These are phyloP conservation scores for Waltergamsia citrina DNA, from an alignment of 2,329 filamentous ascomycete species.

Conservation along the genomic window DNA sequence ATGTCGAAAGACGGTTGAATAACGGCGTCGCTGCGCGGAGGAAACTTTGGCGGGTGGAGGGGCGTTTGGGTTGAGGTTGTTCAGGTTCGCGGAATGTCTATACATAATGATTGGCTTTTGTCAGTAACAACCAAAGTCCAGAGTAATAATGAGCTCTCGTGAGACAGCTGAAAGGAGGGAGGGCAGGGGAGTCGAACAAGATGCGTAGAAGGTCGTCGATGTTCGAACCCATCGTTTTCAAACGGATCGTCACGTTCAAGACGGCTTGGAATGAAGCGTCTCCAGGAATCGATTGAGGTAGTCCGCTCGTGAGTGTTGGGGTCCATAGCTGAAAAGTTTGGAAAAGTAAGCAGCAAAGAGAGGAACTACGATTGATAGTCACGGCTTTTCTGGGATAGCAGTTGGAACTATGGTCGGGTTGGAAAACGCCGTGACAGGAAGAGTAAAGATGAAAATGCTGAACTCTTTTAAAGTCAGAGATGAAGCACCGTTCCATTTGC, in stretches of 20 bases:
- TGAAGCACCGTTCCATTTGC: too few relatives aligned
- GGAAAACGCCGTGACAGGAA: too few relatives aligned
- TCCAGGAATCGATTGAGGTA: slow-evolving; percentile 20
- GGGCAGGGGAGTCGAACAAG: slow-evolving; percentile 9
- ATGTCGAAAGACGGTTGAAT: slow-evolving; percentile 11
- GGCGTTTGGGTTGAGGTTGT: slow-evolving; percentile 1
- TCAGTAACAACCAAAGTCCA: too few relatives aligned
- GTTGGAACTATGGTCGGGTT: too few relatives aligned
- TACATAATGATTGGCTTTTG: too few relatives aligned
- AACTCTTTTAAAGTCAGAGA: too few relatives aligned
- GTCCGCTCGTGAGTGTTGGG: slow-evolving; percentile 8
- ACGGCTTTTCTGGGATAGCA: too few relatives aligned
- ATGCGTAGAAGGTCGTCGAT: slow-evolving; percentile 16
- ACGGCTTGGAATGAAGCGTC: slow-evolving; percentile 21
- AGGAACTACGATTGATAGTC: neutral
- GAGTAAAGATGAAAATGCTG: too few relatives aligned
- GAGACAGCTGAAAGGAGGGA: too few relatives aligned
- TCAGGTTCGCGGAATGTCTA: slow-evolving; percentile 15
- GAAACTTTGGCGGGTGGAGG: slow-evolving; percentile 16
- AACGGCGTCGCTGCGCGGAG: slow-evolving; percentile 15
- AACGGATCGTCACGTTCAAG: slow-evolving; percentile 25
- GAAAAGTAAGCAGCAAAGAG: neutral
- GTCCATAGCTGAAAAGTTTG: neutral
- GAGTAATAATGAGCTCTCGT: neutral
- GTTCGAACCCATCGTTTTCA: slow-evolving; percentile 17